These are phyloP conservation scores for Ensete glaucum DNA, from an alignment of 176 grass and related monocot genomes.

Conservation along the genomic window DNA sequence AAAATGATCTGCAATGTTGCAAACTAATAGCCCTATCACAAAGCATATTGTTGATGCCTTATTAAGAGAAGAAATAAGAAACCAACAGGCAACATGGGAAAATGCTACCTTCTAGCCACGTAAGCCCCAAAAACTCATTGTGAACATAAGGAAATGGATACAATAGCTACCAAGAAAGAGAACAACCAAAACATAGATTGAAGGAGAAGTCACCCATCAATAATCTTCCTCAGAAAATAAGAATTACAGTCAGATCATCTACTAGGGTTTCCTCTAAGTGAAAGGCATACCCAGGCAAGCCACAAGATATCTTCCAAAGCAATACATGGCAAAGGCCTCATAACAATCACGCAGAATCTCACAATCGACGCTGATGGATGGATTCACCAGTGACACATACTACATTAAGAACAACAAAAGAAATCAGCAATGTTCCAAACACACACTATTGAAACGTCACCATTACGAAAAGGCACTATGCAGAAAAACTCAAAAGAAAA, in stretches of 20 bases:
- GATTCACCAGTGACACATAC: slow-evolving; percentile 69
- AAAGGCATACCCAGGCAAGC: slow-evolving; percentile 63
- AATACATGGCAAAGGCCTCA: slow-evolving; percentile 94
- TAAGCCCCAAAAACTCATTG: no score
- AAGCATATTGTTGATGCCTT: no score
- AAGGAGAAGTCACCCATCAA: no score
- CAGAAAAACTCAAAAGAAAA: no score
- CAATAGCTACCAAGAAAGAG: no score
- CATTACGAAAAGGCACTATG: background rate
- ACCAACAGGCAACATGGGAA: no score
- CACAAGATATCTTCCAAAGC: slow-evolving; percentile 79
- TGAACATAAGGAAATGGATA: no score
- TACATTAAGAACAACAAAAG: slow-evolving; percentile 22
- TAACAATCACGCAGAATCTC: slow-evolving; percentile 78
- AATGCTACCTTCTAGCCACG: no score
- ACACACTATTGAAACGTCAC: background rate
- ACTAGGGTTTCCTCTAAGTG: background rate
- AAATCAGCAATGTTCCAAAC: background rate
- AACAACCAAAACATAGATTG: background rate
- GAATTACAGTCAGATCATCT: background rate
- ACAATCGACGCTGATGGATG: slow-evolving; percentile 57
- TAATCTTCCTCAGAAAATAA: no score
- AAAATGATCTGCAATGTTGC: no score
- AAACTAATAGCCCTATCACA: no score
- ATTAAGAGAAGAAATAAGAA: no score